Evolutionary conservation across 148 eudicot genomes (phyloP), one percentile per base, ranked within the genome.

Genomic region (Spergularia bocconei): DNA sequence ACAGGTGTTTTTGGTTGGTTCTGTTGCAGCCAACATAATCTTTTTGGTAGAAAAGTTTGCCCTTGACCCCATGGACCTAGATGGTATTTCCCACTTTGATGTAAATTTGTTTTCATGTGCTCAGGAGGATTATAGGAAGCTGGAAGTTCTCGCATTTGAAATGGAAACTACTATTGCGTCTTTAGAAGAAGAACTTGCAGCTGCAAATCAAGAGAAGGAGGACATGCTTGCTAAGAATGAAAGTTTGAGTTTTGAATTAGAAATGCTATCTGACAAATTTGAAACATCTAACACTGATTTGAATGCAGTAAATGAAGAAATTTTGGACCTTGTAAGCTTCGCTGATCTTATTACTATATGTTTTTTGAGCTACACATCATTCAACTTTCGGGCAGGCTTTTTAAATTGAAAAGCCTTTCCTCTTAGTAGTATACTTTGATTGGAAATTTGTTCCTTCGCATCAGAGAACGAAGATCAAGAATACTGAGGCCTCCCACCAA

Each of bases 111-210:
- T 55, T 79, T 64, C 63, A 59, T 41, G 62, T 60, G 15, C 79
- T 63, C 76, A 93, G 96, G 96, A 90, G 58, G 97, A 95, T 44
- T 91, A 88, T 81, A 85, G 78, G 85, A 92, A 79, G 76, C 83
- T 95, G 84, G 99, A 95, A 86, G 94, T 95, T 77, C 92, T 95
- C 66, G 96, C 93, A 63, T 95, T 92, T 81, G 97, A 95, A 83
- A 92, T 92, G 97, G 99, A 95, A 83, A 71, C 92, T 67, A 89
- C 96, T 70, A 95, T 95, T 80, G 97, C 89, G 79, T 87, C 97
- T 72, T 71, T 95, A 66, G 96, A 89, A 84, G 96, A 87, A 54
- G 85, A 89, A 78, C 88, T 92, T 75, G 86, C 87, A 58, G 70
- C 82, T 51, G 87, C 87, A 75, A 79, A 84, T 78, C 91, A 70